These are phyloP conservation scores for Trypanosoma platydactyli DNA, from an alignment of 208 protist genomes.

Conservation along the genomic window DNA sequence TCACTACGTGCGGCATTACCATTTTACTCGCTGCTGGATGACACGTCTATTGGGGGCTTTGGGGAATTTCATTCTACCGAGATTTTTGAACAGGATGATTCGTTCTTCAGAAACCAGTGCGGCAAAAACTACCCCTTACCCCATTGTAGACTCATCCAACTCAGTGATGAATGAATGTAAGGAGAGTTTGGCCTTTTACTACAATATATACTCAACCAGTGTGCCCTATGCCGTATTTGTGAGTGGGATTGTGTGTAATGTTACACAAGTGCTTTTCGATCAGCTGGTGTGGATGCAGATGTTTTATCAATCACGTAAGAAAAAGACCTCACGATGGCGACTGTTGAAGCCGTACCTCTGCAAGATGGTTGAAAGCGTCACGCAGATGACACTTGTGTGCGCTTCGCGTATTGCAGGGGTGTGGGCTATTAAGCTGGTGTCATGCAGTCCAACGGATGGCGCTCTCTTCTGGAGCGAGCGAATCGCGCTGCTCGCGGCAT, in stretches of 20 bases:
- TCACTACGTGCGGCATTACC: constrained; percentile 59
- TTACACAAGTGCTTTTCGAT: constrained; percentile 40
- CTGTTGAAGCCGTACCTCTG: constrained; percentile 52
- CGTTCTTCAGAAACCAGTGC: constrained; percentile 7
- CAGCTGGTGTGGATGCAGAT: constrained; percentile 37
- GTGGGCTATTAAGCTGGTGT: constrained; percentile 28
- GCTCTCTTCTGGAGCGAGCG: constrained; percentile 63
- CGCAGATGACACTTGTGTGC: constrained; percentile 34
- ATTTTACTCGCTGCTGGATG: constrained; percentile 49
- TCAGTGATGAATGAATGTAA: constrained; percentile 37
- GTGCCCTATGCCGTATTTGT: constrained; percentile 44
- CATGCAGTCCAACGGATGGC: constrained; percentile 33
- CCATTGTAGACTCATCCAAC: neutral
- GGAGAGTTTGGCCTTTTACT: constrained; percentile 51
- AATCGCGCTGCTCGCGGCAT: constrained; percentile 25
- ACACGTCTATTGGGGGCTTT: constrained; percentile 37
- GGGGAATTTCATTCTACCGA: constrained; percentile 34
- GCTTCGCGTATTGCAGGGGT: constrained; percentile 38
- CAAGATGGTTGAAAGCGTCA: constrained; percentile 15
- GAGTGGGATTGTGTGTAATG: constrained; percentile 44
- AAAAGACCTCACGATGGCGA: constrained; percentile 50
- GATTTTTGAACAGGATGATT: constrained; percentile 21
- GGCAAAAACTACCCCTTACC: neutral
- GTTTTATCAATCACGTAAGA: constrained; percentile 33
- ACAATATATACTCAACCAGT: constrained; percentile 36